Conservation (phyloP, 768 basidiomycete genomes). For the Hericium rajendrae region DNA sequence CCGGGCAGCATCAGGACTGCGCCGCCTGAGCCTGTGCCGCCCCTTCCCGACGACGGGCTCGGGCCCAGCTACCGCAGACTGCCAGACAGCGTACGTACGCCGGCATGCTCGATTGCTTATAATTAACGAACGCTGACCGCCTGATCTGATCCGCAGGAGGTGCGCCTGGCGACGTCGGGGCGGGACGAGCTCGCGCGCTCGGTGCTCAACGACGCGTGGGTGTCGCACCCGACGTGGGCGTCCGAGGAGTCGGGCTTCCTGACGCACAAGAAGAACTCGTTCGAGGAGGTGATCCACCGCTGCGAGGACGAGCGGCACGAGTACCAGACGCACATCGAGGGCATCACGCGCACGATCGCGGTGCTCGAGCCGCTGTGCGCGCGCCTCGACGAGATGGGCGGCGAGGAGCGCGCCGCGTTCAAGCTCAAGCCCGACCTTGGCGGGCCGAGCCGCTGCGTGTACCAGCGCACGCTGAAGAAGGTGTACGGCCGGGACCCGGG, state of each 20-base stretch:
- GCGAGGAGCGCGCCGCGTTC: slow-evolving; percentile 76
- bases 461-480: slow-evolving; percentile 89
- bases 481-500: slow-evolving; percentile 81
- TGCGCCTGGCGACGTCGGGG: slow-evolving; percentile 83
- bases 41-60: slow-evolving; percentile 74
- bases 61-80: slow-evolving; percentile 92
- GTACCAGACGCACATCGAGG: slow-evolving; percentile 92
- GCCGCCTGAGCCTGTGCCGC: slow-evolving; percentile 67
- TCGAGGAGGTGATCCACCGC: slow-evolving; percentile 92
- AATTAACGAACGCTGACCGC: too few species aligned
- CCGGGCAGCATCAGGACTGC: slow-evolving; percentile 71
- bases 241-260: slow-evolving; percentile 93
- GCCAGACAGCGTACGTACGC: slow-evolving; percentile 68
- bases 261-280: slow-evolving; percentile 92
- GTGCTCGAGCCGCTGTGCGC: slow-evolving; percentile 80
- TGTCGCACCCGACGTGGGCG: slow-evolving; percentile 97
- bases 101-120: too few species aligned
- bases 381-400: slow-evolving; percentile 81
- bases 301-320: slow-evolving; percentile 98
- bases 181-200: slow-evolving; percentile 92
- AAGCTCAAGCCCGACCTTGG: slow-evolving; percentile 82
- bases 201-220: slow-evolving; percentile 96
- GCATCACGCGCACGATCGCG: slow-evolving; percentile 81
- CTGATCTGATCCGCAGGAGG: slow-evolving; percentile 47
- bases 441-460: slow-evolving; percentile 78